Evolutionary conservation across 2,329 filamentous ascomycete genomes (phyloP), one percentile per base, ranked within the genome.

Genomic region (Cadophora luteo-olivacea): DNA sequence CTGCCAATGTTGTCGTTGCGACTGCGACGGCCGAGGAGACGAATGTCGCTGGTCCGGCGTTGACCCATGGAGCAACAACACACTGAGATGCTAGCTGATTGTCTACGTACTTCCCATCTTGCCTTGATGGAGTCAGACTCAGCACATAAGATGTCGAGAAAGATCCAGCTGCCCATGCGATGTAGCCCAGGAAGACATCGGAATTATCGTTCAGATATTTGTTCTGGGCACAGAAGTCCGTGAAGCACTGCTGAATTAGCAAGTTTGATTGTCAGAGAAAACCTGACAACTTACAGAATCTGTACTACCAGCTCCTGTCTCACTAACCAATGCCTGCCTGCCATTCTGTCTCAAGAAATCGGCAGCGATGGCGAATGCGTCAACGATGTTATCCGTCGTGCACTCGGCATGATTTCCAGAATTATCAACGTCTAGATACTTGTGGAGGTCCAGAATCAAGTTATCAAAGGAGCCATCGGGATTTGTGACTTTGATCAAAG

Each of bases 391-490:
- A 72, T 88, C 81, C 4, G 83, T 86, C 2, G 81, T 83, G 77
- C 87, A 89, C 57, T 83, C 79, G 8, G 76, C 70, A 70, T 84
- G 79, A 0, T 82, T 84, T 63, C 87, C 87, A 7, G 84, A 85
- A 78, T 86, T 85, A 78, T 88, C 84, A n/a, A 79, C 80, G 74
- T 89, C 87, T 4, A 89, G 82, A 75, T 89, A 89, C 76, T 88
- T 85, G 78, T 89, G 87, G 24, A 89, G 78, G 72, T 89, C 87
- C 33, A 89, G 78, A 4, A 88, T 77, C 38, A 91, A 78, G 58
- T 83, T 83, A 66, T 84, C 82, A 0, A 81, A 86, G 14, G 79
- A 79, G 1, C 86, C 86, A 72, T 90, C 87, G 0, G 84, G 85
- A 75, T 91, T 89, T 58, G 80, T 86, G 51, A 91, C 81, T 1